phyloP scores from a whole-genome alignment of 2,329 filamentous ascomycete species.

The Thielaviopsis ethacetica region DNA sequence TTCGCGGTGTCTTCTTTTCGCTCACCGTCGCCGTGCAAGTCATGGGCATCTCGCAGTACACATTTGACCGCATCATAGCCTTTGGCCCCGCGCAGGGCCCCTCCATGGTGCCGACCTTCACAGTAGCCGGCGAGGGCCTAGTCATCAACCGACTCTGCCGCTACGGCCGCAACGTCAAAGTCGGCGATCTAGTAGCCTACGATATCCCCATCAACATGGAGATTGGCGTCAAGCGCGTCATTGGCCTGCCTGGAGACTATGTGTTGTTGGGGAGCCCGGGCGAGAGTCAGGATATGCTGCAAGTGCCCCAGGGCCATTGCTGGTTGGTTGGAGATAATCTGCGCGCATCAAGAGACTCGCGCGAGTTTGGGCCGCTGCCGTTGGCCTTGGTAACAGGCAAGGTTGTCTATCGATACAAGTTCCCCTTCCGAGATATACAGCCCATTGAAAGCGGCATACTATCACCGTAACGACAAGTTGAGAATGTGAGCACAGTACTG shows the following conservation, averaged over 20 bases:
- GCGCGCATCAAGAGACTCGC: conserved; percentile 67
- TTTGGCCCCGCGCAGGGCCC: conserved; percentile 49
- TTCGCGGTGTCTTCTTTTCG: conserved; percentile 22
- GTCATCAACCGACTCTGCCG: conserved; percentile 52
- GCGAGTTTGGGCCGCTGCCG: conserved; percentile 72
- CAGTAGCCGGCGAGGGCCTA: conserved; percentile 48
- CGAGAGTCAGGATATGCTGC: conserved; percentile 13
- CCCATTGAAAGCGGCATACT: conserved; percentile 32
- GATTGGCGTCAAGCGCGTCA: conserved; percentile 60
- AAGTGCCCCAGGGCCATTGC: conserved; percentile 85
- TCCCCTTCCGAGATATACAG: conserved; percentile 25
- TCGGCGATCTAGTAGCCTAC: conserved; percentile 78
- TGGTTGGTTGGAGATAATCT: conserved; percentile 86
- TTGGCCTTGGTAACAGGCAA: conserved; percentile 74
- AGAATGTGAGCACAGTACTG: not conserved
- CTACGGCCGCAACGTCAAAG: conserved; percentile 43
- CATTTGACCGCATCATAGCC: conserved; percentile 44
- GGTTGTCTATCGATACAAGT: conserved; percentile 44
- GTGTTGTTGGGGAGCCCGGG: conserved; percentile 49
- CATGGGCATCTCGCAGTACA: conserved; percentile 32
- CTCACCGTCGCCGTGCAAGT: conserved; percentile 28
- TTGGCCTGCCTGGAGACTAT: conserved; percentile 62
- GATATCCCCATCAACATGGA: conserved; percentile 49
- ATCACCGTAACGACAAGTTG: conserved; percentile 8
- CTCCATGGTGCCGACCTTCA: conserved; percentile 81